Base-by-base conservation (phyloP, 768 basidiomycete genomes). In the Leucosporidium yakuticum region DNA sequence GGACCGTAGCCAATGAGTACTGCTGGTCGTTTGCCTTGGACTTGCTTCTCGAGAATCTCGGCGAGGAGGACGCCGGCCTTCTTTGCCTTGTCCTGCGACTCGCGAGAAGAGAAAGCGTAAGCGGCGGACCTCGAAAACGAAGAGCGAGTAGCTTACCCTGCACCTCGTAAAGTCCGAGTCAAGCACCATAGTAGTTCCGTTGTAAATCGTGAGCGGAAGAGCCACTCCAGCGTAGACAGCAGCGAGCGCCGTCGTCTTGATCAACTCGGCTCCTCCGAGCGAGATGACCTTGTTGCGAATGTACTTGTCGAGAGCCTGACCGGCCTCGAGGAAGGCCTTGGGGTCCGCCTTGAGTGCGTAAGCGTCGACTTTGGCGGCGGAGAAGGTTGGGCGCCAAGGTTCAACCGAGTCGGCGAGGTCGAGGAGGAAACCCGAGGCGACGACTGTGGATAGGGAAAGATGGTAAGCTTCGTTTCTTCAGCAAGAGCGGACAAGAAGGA, bases 31-130 rank as follows among this genome's bases (percentile, higher is more conserved):
- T 80, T 77, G 9, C 82, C 82, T 65, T 82, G 82, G 0, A 81
- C 78, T 27, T 77, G 64, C 55, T 81, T 80, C 58, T 79, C 78
- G n/a, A 83, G 74, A 21, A 82, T 80, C 49, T 81, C 80, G 1
- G 81, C 81, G 9, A 83, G 77, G 4, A 83, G 64, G 12, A 77
- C 62, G 14, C 81, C 82, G 0, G 82, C 82, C 66, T 82, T 82
- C 60, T 75, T 75, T 1, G 81, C 80, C 47, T 79, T 76, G 67
- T 83, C 81, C 70, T 79, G 75, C n/a, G 60, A n/a, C 53, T 49
- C 48, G 23, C 25, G 36, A 39, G 17, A 17, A 63, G 6, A 12
- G 67, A n/a, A 21, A 53, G 21, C 9, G 14, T 27, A 6, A 27
- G 51, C 27, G 21, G 51, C 51, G 51, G 8, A 21, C 4, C 21